Evolutionary conservation across 140 eudicot genomes (phyloP).

Genomic region (Flaveria floridana): DNA sequence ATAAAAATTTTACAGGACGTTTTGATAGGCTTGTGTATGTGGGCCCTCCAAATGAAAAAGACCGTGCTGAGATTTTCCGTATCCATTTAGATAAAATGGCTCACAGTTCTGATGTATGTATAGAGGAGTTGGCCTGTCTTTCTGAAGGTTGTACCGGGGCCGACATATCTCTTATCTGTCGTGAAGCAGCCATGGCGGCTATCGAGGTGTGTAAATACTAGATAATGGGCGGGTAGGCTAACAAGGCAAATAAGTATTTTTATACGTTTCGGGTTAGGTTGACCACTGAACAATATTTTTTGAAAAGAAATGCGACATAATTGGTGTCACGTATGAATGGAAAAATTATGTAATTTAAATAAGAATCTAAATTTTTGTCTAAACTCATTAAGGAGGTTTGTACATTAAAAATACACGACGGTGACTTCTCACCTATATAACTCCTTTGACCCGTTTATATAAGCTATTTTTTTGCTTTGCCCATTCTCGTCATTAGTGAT

Average conservation of each 20-base stretch:
- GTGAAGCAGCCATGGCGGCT: constrained; percentile 78
- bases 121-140: constrained; percentile 61
- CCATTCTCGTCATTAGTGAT: neutral
- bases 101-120: constrained; percentile 65
- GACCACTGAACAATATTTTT: neutral
- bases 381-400: neutral
- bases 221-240: neutral
- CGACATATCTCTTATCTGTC: constrained; percentile 74
- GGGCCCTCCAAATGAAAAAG: constrained; percentile 76
- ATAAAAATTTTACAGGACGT: constrained; percentile 54
- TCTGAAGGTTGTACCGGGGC: constrained; percentile 95
- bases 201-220: constrained; percentile 56
- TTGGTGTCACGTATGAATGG: neutral
- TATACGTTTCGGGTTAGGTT: neutral
- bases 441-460: neutral
- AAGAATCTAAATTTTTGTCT: neutral
- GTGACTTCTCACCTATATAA: neutral
- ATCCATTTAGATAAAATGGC: constrained; percentile 68
- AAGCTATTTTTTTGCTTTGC: neutral
- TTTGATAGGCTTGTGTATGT: constrained; percentile 84
- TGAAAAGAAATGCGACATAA: neutral
- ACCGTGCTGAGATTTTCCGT: constrained; percentile 69
- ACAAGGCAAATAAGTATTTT: neutral
- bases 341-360: neutral
- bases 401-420: neutral